These are phyloP conservation scores for Fomes fomentarius DNA, from an alignment of 1,284 basidiomycete genomes.

Conservation along the genomic window DNA sequence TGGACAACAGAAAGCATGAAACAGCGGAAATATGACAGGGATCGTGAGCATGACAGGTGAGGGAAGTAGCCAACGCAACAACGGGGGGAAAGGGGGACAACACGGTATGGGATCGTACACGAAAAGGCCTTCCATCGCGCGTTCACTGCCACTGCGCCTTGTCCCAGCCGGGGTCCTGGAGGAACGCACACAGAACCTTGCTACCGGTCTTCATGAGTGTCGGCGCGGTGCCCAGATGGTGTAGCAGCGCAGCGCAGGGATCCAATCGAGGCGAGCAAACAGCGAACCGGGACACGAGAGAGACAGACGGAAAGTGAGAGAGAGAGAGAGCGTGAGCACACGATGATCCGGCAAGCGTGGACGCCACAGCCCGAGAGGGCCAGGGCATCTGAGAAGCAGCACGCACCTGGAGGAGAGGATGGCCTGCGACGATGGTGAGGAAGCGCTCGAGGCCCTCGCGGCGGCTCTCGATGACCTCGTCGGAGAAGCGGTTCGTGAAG, in stretches of 20 bases:
- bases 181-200: slow-evolving; percentile 95
- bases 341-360: too few relatives aligned
- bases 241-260: background rate
- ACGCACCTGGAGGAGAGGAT: slow-evolving; percentile 91
- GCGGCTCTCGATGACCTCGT: slow-evolving; percentile 93
- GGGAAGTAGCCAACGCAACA: background rate
- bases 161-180: slow-evolving; percentile 91
- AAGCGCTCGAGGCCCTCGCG: slow-evolving; percentile 96
- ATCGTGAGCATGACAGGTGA: slow-evolving; percentile 3
- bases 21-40: background rate
- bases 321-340: background rate
- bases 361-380: too few relatives aligned
- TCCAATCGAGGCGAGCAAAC: too few relatives aligned
- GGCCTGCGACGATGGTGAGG: slow-evolving; percentile 94
- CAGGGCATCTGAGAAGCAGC: too few relatives aligned
- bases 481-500: slow-evolving; percentile 95
- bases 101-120: background rate
- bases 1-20: slow-evolving; percentile 9
- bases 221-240: too few relatives aligned
- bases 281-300: too few relatives aligned
- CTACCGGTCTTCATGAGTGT: slow-evolving; percentile 77
- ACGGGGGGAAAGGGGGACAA: background rate
- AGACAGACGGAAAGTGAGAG: background rate
- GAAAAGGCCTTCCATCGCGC: background rate
- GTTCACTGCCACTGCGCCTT: slow-evolving; percentile 63